Evolutionary conservation across 495 filamentous ascomycete genomes (phyloP).

Genomic region (Neurospora pannonica): DNA sequence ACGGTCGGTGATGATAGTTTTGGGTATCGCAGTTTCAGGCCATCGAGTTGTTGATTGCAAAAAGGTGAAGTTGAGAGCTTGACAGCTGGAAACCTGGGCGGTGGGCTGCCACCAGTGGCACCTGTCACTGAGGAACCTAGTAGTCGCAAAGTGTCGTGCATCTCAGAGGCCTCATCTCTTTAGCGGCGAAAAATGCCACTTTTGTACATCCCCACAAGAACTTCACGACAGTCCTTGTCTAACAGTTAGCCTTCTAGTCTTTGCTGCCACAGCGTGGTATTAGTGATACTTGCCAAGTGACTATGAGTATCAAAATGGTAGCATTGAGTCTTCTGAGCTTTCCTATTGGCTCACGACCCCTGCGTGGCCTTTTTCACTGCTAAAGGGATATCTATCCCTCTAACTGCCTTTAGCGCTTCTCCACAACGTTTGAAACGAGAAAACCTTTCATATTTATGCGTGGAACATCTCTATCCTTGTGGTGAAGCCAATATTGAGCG

Average conservation of each 20-base stretch:
- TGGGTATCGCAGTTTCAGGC: not conserved
- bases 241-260: too few species aligned
- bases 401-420: not conserved
- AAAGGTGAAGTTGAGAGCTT: not conserved
- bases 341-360: too few species aligned
- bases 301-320: too few species aligned
- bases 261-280: too few species aligned
- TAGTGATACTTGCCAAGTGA: too few species aligned
- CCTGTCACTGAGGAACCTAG: not conserved
- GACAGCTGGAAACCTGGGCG: not conserved
- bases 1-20: not conserved
- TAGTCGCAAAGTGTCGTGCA: not conserved
- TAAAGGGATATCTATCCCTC: too few species aligned
- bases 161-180: not conserved
- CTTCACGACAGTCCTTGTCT: too few species aligned
- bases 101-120: not conserved
- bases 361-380: too few species aligned
- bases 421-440: not conserved
- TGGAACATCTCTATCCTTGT: not conserved
- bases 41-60: not conserved
- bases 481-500: not conserved
- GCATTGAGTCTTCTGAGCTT: too few species aligned
- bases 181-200: too few species aligned
- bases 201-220: too few species aligned
- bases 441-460: not conserved